Base-by-base conservation (phyloP, 2,329 filamentous ascomycete species). In the Paraphoma sp. region DNA sequence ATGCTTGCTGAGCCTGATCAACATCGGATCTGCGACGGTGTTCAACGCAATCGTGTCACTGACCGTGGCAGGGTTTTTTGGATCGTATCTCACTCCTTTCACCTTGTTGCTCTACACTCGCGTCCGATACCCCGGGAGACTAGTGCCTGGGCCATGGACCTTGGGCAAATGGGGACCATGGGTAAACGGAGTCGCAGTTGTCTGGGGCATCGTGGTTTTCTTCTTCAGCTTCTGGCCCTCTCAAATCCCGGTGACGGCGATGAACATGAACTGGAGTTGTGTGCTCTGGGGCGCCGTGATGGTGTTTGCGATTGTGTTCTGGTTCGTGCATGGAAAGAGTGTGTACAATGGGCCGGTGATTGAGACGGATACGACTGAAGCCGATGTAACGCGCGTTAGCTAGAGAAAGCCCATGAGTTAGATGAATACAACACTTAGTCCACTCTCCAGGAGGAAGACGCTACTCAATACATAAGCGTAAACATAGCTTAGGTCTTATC, bases 191-290 rank as follows among this genome's bases (percentile, higher is more conserved):
- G 55, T 60, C 45, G 62, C 61, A 1, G 52, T 63, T 29, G 12
- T 51, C 3, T 70, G 59, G 52, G 53, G 54, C n/a, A 33, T 64
- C 2, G 48, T 66, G 5, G 46, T 67, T 2, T 54, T 63, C 29
- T 67, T 70, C 42, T 70, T 68, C 36, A 60, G 57, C 45, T 65
- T 60, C 42, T 68, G 65, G 56, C 67, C 67, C 1, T 52, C 61
- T 2, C 53, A 53, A 8, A 47, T 67, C 18, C 64, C 62, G 1
- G 62, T 68, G 5, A 58, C 56, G 17, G 30, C 54, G 0, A 46
- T 52, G 11, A 66, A 57, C 11, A 70, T 70, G 65, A 70, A 68
- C 40, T 70, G 54, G 60, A 62, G 56, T 36, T 51, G 53, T 51
- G 56, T 66, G 45, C 56, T 66, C 31, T 66, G 56, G 59, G 50